Evolutionary conservation across 2,329 filamentous ascomycete genomes (phyloP).

Genomic region (Epichloe festucae): DNA sequence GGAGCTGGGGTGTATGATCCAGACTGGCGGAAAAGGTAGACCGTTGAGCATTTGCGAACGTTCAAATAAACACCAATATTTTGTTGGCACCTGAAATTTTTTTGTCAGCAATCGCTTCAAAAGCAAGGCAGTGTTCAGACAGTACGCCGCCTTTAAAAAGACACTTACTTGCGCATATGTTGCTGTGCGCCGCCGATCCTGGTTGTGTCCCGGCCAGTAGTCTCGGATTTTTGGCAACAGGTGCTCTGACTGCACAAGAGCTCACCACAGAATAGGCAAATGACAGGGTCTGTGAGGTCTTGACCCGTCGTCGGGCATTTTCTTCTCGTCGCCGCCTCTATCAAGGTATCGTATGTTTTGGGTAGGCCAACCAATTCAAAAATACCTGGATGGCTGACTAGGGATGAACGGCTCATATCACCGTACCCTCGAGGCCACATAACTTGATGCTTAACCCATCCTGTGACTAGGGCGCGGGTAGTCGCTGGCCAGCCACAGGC

Average conservation of each 20-base stretch:
- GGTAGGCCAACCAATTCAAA: constrained; percentile 90
- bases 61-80: constrained; percentile 93
- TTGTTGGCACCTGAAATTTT: constrained; percentile 56
- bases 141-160: not conserved
- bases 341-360: constrained; percentile 80
- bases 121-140: too few species aligned
- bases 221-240: constrained; percentile 65
- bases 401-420: constrained; percentile 28
- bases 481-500: constrained; percentile 36
- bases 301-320: constrained; percentile 83
- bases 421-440: constrained; percentile 21
- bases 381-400: constrained; percentile 70
- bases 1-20: constrained; percentile 81
- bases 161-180: constrained; percentile 68
- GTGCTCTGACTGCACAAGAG: constrained; percentile 91
- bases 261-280: constrained; percentile 93
- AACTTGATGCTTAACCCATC: constrained; percentile 62
- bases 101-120: not conserved
- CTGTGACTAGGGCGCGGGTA: constrained; percentile 35
- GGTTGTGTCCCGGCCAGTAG: constrained; percentile 26
- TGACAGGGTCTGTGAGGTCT: constrained; percentile 77
- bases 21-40: constrained; percentile 70
- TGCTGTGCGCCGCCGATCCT: constrained; percentile 76
- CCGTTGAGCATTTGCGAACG: constrained; percentile 86
- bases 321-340: constrained; percentile 76